These are phyloP conservation scores for Emericellopsis terricola DNA, from an alignment of 495 filamentous ascomycete genomes.

Conservation along the genomic window DNA sequence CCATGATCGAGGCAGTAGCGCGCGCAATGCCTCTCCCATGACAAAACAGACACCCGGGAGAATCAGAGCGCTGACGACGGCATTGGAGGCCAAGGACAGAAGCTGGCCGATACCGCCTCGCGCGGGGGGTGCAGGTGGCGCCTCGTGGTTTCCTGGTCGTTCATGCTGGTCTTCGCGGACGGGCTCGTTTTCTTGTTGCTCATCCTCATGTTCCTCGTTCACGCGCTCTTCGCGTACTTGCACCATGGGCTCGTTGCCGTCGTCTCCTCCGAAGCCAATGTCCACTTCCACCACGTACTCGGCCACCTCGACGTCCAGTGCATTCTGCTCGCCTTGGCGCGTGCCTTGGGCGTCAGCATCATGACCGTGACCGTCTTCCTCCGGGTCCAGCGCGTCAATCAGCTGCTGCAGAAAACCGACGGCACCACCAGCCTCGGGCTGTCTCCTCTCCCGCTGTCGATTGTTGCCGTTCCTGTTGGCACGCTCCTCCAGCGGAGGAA, in stretches of 20 bases:
- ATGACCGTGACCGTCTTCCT: constrained; percentile 1
- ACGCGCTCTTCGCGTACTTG: constrained; percentile 11
- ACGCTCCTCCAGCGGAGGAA: constrained; percentile 5
- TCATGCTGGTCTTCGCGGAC: constrained; percentile 10
- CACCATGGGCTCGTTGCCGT: not conserved
- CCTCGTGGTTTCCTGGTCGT: constrained; percentile 8
- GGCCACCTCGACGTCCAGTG: not conserved
- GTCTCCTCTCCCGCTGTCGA: not conserved
- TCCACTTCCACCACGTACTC: not conserved
- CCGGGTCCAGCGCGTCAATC: constrained; percentile 1
- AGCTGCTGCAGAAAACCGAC: constrained; percentile 1
- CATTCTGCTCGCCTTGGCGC: not conserved
- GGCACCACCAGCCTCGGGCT: not conserved
- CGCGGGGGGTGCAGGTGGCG: constrained; percentile 4
- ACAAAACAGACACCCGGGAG: constrained; percentile 25
- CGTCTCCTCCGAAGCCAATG: not conserved
- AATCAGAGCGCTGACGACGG: constrained; percentile 20
- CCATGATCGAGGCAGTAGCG: constrained; percentile 43
- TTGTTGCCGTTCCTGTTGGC: not conserved
- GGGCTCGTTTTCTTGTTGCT: constrained; percentile 18
- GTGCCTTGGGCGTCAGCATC: not conserved
- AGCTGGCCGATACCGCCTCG: not conserved
- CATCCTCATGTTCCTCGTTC: constrained; percentile 13
- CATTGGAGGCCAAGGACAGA: constrained; percentile 10
- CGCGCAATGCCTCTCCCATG: constrained; percentile 50